Evolutionary conservation across 495 filamentous ascomycete species (phyloP), one percentile per base, ranked within the genome.

Genomic region (Letharia lupina): DNA sequence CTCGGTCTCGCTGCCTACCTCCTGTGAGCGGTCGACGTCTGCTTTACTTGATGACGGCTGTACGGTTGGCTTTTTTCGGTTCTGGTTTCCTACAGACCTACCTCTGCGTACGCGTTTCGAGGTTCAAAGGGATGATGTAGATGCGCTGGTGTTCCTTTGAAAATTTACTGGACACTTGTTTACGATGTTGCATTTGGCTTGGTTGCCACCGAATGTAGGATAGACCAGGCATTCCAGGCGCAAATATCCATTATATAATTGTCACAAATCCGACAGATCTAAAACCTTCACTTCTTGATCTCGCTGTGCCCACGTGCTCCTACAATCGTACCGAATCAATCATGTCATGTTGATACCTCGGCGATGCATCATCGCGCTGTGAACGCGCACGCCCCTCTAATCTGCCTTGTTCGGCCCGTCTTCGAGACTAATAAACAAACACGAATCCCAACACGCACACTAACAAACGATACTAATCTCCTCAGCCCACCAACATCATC

Each of bases 1-100:
- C 60, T 77, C 64, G 78, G 76, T 70, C 70, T 78, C 44, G 74
- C 70, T 50, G 76, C 74, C 70, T 77, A 74, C 70, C 64, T 77
- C 62, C 69, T 78, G 73, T 78, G 76, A 76, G 39, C 10, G 33
- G 54, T 57, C 54, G 15, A 57, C 2, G 33, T 10, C 31, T 35
- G 54, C 7, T 10, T 37, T 20, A 0, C 15, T 56, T 56, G 15
- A 35, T 57, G 54, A 57, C 54, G 54, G 54, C 54, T 16, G 16
- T 37, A 0, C 33, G 12, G 1, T 18, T 39, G 54, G 54, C 54
- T 37, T n/a, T 37, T 57, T 37, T 12, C 8, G 28, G 31, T 56
- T 35, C 11, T 18, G 52, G 23, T 44, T 56, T 56, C 52, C 31
- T 35, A 56, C 52, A 33, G 52, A 56, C 52, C 52, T 35, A 28